Evolutionary conservation across 371 early-diverging fungal genomes (phyloP).

Genomic region (Rhizopus arrhizus): DNA sequence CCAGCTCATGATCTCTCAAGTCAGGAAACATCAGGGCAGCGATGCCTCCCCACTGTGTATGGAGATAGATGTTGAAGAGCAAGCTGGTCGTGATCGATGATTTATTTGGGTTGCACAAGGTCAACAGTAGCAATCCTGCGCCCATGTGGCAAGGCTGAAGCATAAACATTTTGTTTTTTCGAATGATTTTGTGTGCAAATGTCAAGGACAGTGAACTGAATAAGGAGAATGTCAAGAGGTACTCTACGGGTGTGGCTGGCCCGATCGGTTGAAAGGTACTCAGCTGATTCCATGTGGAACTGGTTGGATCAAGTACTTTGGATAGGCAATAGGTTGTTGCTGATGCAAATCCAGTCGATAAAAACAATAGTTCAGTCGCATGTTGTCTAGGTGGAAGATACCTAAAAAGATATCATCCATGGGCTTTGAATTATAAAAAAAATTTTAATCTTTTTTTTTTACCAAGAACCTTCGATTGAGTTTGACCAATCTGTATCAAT

Average conservation of each 20-base stretch:
- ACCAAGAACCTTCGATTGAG: constrained; percentile 61
- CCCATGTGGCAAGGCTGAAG: constrained; percentile 71
- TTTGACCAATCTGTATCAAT: constrained; percentile 58
- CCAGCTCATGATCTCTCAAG: constrained; percentile 53
- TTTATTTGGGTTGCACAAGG: constrained; percentile 50
- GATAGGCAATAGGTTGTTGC: constrained; percentile 45
- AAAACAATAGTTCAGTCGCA: constrained; percentile 55
- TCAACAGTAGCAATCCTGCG: constrained; percentile 52
- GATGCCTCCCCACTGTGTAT: constrained; percentile 66
- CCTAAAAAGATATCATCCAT: constrained; percentile 31
- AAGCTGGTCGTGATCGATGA: constrained; percentile 46
- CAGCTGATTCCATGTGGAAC: constrained; percentile 34
- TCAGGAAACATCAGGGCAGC: constrained; percentile 63
- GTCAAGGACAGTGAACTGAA: constrained; percentile 49
- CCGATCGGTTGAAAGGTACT: constrained; percentile 35
- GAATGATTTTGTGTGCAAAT: constrained; percentile 49
- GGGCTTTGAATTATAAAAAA: neutral
- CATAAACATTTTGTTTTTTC: constrained; percentile 55
- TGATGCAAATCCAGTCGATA: constrained; percentile 49
- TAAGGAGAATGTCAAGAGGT: constrained; percentile 39
- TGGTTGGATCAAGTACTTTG: constrained; percentile 48
- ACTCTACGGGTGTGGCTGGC: constrained; percentile 48
- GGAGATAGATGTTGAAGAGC: constrained; percentile 63
- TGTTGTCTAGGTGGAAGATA: constrained; percentile 64
- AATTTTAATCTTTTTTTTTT: constrained; percentile 7